Conservation (phyloP, 306 rosid species). For the Quercus suber region DNA sequence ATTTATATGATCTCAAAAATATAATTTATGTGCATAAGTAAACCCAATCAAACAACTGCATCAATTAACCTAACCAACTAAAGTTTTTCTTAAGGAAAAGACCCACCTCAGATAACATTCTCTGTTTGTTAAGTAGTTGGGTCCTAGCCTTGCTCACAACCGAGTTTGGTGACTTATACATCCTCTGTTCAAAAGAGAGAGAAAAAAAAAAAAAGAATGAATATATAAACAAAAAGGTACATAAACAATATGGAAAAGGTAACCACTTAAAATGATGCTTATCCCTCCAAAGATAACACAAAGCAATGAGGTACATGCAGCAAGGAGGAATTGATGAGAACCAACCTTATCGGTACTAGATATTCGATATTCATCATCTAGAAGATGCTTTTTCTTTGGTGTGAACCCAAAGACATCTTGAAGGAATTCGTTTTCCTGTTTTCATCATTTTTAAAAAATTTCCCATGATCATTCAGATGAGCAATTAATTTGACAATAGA, state of each 20-base stretch:
- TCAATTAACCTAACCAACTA: not conserved
- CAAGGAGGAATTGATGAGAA: constrained; percentile 11
- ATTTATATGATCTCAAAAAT: not conserved
- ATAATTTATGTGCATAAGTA: not conserved
- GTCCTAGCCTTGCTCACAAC: constrained; percentile 82
- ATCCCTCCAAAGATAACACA: not conserved
- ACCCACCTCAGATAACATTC: constrained; percentile 72
- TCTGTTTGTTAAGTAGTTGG: constrained; percentile 73
- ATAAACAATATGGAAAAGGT: not conserved
- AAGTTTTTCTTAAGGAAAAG: constrained; percentile 5
- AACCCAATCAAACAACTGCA: not conserved
- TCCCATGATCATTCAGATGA: not conserved
- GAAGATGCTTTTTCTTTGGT: constrained; percentile 57
- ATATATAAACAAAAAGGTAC: not conserved
- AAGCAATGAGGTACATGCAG: not conserved
- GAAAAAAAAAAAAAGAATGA: not conserved
- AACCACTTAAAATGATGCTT: not conserved
- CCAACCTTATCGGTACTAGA: constrained; percentile 76
- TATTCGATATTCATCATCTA: constrained; percentile 50
- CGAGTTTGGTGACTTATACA: constrained; percentile 86
- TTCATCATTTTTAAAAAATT: not conserved
- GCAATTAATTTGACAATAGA: not conserved
- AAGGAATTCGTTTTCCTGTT: constrained; percentile 84
- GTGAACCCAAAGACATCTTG: constrained; percentile 76
- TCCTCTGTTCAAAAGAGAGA: constrained; percentile 44